Evolutionary conservation across 1,139 yeast genomes (phyloP), one percentile per base, ranked within the genome.

Genomic region (Wickerhamomyces sp.): DNA sequence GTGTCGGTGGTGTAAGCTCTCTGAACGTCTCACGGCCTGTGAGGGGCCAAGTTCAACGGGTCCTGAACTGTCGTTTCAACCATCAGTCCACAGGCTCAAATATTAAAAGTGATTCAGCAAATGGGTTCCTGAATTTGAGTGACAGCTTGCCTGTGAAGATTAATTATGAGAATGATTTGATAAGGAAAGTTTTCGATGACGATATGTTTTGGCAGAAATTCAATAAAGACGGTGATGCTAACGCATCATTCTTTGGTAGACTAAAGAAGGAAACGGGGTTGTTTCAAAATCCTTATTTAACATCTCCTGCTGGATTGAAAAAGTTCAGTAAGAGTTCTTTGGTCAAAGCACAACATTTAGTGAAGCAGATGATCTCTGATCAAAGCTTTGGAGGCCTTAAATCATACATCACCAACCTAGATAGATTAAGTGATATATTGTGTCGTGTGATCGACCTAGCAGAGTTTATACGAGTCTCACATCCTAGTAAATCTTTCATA

Each of bases 381-480:
- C 58, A 61, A 18, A 56, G 70, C 1, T 62, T 60, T 2, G 65
- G 67, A 16, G 87, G 82, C 1, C 61, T 75, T 36, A 54, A 66
- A 27, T 61, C 67, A 13, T 86, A 78, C 44, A 77, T 92, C 39
- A 59, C 78, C 38, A 78, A 80, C 39, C 64, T 92, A 45, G 99
- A 92, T 59, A 79, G 89, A 49, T 65, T 94, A 32, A 85, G 96
- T 53, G 98, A 92, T 59, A 75, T 85, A 17, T 64, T 92, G 32
- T 92, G 99, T 59, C 76, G 96, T 44, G 97, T 88, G 8, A 90
- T 92, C 33, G 99, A 92, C 60, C 76, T 90, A 40, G 94, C 96
- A 21, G 98, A 92, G 51, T 92, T 92, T 61, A 78, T 94, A 21
- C 70, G 98, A 39, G 90, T 89, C 36, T 80, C 83, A 1, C 97